phyloP scores from a whole-genome alignment of 176 grass and related monocot species.

The Oryza meyeriana region DNA sequence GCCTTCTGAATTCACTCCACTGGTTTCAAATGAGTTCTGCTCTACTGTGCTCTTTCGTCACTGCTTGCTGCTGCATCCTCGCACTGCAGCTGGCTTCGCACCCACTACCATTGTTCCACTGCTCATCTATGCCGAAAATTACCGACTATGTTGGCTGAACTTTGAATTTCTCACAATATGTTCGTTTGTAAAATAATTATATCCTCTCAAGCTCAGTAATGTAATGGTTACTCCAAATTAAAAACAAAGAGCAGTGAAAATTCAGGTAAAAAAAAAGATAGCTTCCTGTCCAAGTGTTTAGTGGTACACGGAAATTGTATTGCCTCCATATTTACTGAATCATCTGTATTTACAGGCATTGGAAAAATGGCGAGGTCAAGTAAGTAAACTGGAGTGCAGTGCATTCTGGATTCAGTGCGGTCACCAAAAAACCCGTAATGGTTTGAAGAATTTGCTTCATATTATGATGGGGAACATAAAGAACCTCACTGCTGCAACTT shows the following conservation, averaged over 20 bases:
- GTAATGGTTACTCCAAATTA: neutral
- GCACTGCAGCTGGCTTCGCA: neutral
- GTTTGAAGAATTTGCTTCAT: conserved; percentile 91
- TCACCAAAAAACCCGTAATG: conserved; percentile 79
- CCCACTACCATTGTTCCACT: neutral
- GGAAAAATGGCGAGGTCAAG: conserved; percentile 92
- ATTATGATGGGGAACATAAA: conserved; percentile 91
- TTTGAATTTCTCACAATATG: neutral
- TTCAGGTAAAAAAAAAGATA: neutral
- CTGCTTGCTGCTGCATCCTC: conserved; percentile 1
- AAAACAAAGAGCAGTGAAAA: neutral
- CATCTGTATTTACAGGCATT: conserved; percentile 58
- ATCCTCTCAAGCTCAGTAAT: neutral
- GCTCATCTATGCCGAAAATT: neutral
- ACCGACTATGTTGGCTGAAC: neutral
- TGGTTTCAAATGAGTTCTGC: neutral
- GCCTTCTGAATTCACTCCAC: neutral
- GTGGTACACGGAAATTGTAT: neutral
- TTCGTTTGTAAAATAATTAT: neutral
- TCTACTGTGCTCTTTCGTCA: neutral
- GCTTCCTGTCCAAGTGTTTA: neutral
- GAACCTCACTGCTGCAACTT: conserved; percentile 64
- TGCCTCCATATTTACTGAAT: conserved; percentile 9
- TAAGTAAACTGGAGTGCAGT: conserved; percentile 77
- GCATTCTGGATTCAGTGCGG: conserved; percentile 94